Base-by-base conservation (phyloP, 1,284 basidiomycete genomes). In the Cystobasidium sp. region DNA sequence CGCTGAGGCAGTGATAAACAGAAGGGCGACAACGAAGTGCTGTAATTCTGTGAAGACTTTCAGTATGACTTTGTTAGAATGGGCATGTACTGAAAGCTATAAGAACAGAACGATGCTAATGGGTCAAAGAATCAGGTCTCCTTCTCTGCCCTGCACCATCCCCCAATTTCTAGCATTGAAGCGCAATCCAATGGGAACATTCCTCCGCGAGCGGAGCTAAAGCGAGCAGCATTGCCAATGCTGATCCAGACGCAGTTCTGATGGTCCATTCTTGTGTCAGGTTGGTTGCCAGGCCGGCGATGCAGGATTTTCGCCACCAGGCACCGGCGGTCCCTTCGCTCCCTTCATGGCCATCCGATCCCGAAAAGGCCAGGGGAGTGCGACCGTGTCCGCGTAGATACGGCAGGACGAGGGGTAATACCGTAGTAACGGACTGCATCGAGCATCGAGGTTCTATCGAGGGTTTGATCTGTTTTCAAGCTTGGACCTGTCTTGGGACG, bases 271-370 rank as follows among this genome's bases (percentile, higher is more conserved):
- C 53, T 56, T 22, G 18, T 12, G 53, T 37, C 53, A 37, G 53
- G 20, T 56, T 31, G 18, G 6, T 12, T 16, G 24, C 53, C 18
- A 24, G 14, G 10, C 6, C 6, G 37, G 24, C 53, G 53, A 24
- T 56, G 53, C 22, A 9, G 24, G 31, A 7, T 53, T 53, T 56
- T 56, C 39, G 53, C 53, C 53, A 56, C 53, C 53, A 22, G 53
- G 9, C 24, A 53, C 51, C n/a, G n/a, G 1, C 24, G 51, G 51
- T 56, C 24, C 24, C 12, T 12, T 37, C 10, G 22, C 3, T 37
- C 53, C 53, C 53, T 56, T 56, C 12, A 56, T 56, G 3, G 53
- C 53, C 53, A 18, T 24, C 53, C 53, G 53, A 56, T 56, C 14
- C 22, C 18, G 14, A 14, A 8, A 31, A 10, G 14, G 53, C 53